Evolutionary conservation across 176 grass and related monocot genomes (phyloP), one percentile per base, ranked within the genome.

Genomic region (Cocos nucifera): DNA sequence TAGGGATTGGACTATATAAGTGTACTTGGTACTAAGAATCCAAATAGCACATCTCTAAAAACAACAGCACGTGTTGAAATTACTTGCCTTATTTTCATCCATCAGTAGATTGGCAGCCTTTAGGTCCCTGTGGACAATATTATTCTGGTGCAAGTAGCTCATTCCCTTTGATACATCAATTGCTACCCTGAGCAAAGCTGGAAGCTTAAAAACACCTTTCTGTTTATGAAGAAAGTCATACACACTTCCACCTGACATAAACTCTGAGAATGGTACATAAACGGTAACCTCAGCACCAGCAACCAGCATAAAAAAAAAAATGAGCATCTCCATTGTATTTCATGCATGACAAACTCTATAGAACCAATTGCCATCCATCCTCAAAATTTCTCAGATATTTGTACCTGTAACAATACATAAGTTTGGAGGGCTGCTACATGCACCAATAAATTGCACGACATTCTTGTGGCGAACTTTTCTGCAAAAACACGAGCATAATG

Each of bases 141-240:
- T 92, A 69, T 98, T 92, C 77, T 92, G 93, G 75, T 98, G 93
- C 19, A 98, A 87, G 79, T 98, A 98, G 72, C 61, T 98, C 93
- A 98, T 98, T 75, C 93, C 93, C 78, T 98, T 98, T 56, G 93
- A 98, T 49, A 98, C 93, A 83, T 98, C 93, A 58, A 92, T 89
- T 35, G 87, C 87, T 74, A 92, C 84, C 78, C 93, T 66, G 64
- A 98, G 51, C 59, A 98, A 86, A 85, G 84, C 70, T 68, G 84
- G 84, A 53, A 87, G 76, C 67, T 92, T 98, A 59, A 98, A 92
- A 55, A 80, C 51, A 54, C 87, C 87, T 81, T 85, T 98, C 51
- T 86, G 93, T 71, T 89, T 98, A 83, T 98, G 93, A 19, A 98
- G 87, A 71, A 80, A 98, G 68, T 98, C 93, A 72, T 98, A 89